A percentile compares a stretch with the other conserved stretches of the same genome.
These are phyloP conservation scores for Cornus florida DNA, from an alignment of 148 eudicot genomes.

Conservation along the genomic window DNA sequence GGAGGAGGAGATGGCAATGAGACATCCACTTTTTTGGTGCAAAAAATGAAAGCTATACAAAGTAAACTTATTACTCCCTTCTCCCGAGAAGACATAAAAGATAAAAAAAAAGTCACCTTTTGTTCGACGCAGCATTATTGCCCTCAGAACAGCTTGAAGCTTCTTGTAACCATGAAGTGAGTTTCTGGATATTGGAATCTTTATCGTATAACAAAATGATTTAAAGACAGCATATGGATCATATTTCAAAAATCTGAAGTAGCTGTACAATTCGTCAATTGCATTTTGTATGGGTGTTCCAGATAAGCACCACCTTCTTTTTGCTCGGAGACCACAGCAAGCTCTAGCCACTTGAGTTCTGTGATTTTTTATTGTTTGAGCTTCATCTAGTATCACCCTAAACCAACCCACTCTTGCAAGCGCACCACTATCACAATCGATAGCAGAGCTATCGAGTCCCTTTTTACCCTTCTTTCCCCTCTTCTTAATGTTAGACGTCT, in stretches of 20 bases:
- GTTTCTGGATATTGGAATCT: constrained; percentile 76
- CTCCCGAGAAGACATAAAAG: background rate
- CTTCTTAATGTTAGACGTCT: constrained; percentile 34
- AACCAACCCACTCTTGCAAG: constrained; percentile 90
- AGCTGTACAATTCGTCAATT: constrained; percentile 89
- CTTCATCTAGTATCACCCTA: constrained; percentile 96
- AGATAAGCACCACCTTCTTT: constrained; percentile 95
- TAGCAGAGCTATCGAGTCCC: constrained; percentile 40
- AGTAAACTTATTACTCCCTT: background rate
- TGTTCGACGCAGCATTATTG: constrained; percentile 92
- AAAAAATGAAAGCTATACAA: background rate
- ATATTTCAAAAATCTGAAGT: constrained; percentile 86
- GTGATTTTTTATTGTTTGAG: constrained; percentile 93
- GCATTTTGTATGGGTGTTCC: constrained; percentile 98
- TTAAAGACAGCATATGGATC: constrained; percentile 75
- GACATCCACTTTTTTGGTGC: background rate
- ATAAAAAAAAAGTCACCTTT: constrained; percentile 60
- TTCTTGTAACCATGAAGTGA: constrained; percentile 81
- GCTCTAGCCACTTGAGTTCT: constrained; percentile 96
- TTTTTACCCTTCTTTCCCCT: constrained; percentile 75
- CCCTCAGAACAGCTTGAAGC: constrained; percentile 83
- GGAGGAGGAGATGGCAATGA: too few relatives aligned
- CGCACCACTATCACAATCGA: constrained; percentile 61
- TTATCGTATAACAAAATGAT: constrained; percentile 55
- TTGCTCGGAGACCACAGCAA: constrained; percentile 95